phyloP scores from a whole-genome alignment of 148 eudicot genomes.

The Gaultheria prostrata region DNA sequence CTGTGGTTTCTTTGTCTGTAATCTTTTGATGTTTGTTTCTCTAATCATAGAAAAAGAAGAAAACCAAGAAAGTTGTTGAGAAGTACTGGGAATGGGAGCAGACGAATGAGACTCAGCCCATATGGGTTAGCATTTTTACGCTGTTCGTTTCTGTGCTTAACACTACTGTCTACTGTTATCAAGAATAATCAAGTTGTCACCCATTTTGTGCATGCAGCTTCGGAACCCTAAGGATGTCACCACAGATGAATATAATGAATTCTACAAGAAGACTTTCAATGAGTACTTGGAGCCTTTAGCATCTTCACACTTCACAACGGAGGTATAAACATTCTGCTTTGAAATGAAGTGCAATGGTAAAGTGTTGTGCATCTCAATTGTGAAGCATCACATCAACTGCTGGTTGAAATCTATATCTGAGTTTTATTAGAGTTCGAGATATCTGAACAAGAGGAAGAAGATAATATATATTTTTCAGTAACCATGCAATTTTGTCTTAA shows the following conservation, averaged over 20 bases:
- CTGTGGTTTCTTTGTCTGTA: background rate
- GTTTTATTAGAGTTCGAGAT: background rate
- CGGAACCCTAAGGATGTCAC: constrained; percentile 91
- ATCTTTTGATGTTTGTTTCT: background rate
- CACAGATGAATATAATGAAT: constrained; percentile 87
- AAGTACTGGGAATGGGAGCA: constrained; percentile 98
- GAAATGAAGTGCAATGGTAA: background rate
- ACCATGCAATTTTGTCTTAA: background rate
- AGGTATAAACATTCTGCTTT: constrained; percentile 41
- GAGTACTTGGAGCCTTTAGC: constrained; percentile 93
- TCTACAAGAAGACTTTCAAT: constrained; percentile 82
- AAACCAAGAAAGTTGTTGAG: constrained; percentile 94
- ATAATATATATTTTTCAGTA: background rate
- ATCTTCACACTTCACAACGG: constrained; percentile 93
- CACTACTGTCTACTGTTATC: background rate
- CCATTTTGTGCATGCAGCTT: constrained; percentile 45
- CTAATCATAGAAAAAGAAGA: constrained; percentile 72
- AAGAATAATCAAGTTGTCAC: background rate
- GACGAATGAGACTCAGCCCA: constrained; percentile 92
- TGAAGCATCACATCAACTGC: constrained; percentile 2
- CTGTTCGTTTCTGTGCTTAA: background rate
- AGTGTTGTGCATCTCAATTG: background rate
- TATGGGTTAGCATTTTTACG: constrained; percentile 65
- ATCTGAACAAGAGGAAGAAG: background rate
- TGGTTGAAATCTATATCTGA: background rate